A percentile compares a stretch with the other conserved stretches of the same genome.
Evolutionary conservation across 371 early-diverging fungal genomes (phyloP).

Genomic region (Mucor lusitanicus): DNA sequence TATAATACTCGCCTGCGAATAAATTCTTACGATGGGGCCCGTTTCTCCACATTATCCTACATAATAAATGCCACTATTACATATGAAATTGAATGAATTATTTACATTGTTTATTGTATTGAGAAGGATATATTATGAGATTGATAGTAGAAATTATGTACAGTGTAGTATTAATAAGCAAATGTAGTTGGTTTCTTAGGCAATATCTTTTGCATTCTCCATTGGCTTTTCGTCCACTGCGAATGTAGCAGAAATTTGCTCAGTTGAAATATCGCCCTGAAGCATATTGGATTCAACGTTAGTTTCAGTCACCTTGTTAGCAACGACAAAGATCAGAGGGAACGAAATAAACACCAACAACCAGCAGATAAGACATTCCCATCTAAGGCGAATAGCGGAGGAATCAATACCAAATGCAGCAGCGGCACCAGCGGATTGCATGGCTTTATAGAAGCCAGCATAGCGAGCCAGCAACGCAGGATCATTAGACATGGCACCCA

Average conservation of each 20-base stretch:
- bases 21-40: background rate
- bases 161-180: background rate
- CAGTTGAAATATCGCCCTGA: background rate
- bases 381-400: constrained; percentile 29
- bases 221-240: background rate
- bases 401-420: constrained; percentile 43
- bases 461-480: constrained; percentile 67
- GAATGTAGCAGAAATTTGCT: background rate
- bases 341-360: constrained; percentile 37
- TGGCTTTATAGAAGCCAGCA: constrained; percentile 75
- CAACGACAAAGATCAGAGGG: constrained; percentile 35
- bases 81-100: background rate
- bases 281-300: constrained; percentile 5
- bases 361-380: constrained; percentile 43
- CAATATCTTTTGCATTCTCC: background rate
- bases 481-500: constrained; percentile 78
- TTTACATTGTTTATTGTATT: background rate
- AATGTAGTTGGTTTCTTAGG: background rate
- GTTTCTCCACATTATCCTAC: too few species aligned
- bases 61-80: background rate
- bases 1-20: background rate
- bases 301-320: constrained; percentile 29
- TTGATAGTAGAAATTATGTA: background rate
- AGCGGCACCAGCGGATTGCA: constrained; percentile 58
- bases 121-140: background rate